Conservation (phyloP, 2,329 filamentous ascomycete genomes). For the Aschersonia sp. region DNA sequence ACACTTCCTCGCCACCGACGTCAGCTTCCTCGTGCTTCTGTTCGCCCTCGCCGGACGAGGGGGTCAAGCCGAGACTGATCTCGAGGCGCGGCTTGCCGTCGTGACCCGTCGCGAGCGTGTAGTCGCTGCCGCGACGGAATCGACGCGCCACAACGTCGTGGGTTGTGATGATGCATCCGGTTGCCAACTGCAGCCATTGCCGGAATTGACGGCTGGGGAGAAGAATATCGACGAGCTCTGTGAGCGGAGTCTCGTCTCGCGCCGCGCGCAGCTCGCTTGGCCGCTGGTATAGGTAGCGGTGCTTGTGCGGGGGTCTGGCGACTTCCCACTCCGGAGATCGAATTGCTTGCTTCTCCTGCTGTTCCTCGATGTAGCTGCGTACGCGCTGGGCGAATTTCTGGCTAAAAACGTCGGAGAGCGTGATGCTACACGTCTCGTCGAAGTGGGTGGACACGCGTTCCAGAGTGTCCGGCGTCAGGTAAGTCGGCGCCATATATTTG, state of each 20-base stretch:
- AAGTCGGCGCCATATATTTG: slow-evolving; percentile 78
- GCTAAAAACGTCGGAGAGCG: slow-evolving; percentile 63
- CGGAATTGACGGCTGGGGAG: slow-evolving; percentile 77
- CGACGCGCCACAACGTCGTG: slow-evolving; percentile 70
- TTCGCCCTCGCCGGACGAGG: slow-evolving; percentile 72
- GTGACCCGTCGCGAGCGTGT: slow-evolving; percentile 82
- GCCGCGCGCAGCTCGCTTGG: slow-evolving; percentile 23
- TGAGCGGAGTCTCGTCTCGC: slow-evolving; percentile 42
- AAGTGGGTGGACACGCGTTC: slow-evolving; percentile 73
- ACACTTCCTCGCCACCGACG: slow-evolving; percentile 71
- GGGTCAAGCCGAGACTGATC: slow-evolving; percentile 76
- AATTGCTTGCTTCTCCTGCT: slow-evolving; percentile 44
- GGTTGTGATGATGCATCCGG: slow-evolving; percentile 57
- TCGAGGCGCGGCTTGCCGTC: slow-evolving; percentile 68
- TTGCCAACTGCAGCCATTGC: slow-evolving; percentile 78
- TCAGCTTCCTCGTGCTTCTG: slow-evolving; percentile 33
- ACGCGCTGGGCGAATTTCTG: slow-evolving; percentile 63
- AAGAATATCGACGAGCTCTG: slow-evolving; percentile 67
- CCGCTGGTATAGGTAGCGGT: slow-evolving; percentile 77
- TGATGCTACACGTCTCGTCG: slow-evolving; percentile 69
- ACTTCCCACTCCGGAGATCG: slow-evolving; percentile 53
- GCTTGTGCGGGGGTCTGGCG: slow-evolving; percentile 84
- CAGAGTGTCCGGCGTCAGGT: slow-evolving; percentile 82
- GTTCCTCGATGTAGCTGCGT: slow-evolving; percentile 53
- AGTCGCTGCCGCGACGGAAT: slow-evolving; percentile 79